phyloP scores from a whole-genome alignment of 139 green algal species.

The Coelastrella sp. region DNA sequence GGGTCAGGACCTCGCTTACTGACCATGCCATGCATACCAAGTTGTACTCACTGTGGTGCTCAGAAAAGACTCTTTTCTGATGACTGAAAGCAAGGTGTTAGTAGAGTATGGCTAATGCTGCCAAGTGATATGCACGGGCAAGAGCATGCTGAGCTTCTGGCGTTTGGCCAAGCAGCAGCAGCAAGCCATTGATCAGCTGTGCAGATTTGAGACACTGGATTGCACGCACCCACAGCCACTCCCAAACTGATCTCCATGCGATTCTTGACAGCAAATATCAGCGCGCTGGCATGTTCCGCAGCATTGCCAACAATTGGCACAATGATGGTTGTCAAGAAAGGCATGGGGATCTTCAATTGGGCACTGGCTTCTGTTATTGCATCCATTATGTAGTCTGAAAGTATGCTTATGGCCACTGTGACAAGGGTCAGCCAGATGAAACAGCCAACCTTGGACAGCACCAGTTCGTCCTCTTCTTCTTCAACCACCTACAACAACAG shows the following conservation, averaged over 20 bases:
- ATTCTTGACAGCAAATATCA: constrained; percentile 92
- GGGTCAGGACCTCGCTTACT: too few species aligned
- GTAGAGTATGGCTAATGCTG: too few species aligned
- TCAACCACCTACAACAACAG: constrained; percentile 30
- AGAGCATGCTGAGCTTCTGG: too few species aligned
- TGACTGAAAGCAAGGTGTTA: too few species aligned
- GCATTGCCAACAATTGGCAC: constrained; percentile 95
- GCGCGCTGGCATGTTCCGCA: constrained; percentile 90
- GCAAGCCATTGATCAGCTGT: too few species aligned
- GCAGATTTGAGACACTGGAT: too few species aligned
- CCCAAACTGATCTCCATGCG: constrained; percentile 92
- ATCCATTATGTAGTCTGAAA: constrained; percentile 78
- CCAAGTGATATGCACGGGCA: too few species aligned
- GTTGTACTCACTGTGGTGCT: too few species aligned
- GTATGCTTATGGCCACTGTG: constrained; percentile 79
- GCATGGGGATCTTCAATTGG: constrained; percentile 73
- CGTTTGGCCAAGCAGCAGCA: too few species aligned
- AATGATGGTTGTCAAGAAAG: constrained; percentile 87
- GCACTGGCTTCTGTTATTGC: constrained; percentile 68
- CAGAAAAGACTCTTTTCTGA: too few species aligned
- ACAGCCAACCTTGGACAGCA: constrained; percentile 62
- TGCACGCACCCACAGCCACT: constrained; percentile 76
- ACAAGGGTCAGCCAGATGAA: constrained; percentile 80
- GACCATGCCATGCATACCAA: too few species aligned
- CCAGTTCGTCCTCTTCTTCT: constrained; percentile 55